Base-by-base conservation (phyloP, 139 green algal species). In the Chlamydomonas schloesseri region DNA sequence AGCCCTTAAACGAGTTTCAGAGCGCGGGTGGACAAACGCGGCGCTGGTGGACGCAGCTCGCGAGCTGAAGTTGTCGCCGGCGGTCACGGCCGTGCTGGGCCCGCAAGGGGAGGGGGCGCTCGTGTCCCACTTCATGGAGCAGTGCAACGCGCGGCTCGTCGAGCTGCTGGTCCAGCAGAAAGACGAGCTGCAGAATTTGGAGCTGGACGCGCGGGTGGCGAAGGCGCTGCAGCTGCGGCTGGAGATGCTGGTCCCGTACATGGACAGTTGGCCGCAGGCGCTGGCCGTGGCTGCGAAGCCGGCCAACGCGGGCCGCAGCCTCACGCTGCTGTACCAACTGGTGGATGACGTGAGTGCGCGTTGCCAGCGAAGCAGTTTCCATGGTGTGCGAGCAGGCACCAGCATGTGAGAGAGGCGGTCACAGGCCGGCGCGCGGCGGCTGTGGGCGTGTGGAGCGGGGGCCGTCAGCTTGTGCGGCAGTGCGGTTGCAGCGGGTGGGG, bases 31-130 rank as follows among this genome's bases (percentile, higher is more conserved):
- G 94, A 88, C 64, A 2, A 42, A 33, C 13, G 82, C 86, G 26
- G 88, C 89, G 15, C 64, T 91, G 18, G 62, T 86, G 5, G 77
- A 74, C 26, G 94, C 90, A n/a, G 92, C 94, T 29, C 68, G 69
- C 0, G 89, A 97, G 37, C 64, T 96, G 65, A 70, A 80, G 28
- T 79, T 96, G 20, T 97, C 94, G 0, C 94, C 94, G 26, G 89
- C 91, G 13, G 71, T 87, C 2, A 69, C 71, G 9, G 93, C 90
- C 6, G 72, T 94, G n/a, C 75, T 96, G 8, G 21, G 46, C 81
- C 0, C 73, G 87, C 0, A 50, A 50, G 88, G 89, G 13, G 87
- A 90, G 42, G 87, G 78, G 1, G 67, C 94, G 23, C 75, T 97
- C 3, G 92, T 96, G 26, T 82, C 96, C 87, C 69, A 90, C 46